A percentile compares a stretch with the other conserved stretches of the same genome.
phyloP scores from a whole-genome alignment of 768 basidiomycete genomes.

The Holtermannia corniformis region DNA sequence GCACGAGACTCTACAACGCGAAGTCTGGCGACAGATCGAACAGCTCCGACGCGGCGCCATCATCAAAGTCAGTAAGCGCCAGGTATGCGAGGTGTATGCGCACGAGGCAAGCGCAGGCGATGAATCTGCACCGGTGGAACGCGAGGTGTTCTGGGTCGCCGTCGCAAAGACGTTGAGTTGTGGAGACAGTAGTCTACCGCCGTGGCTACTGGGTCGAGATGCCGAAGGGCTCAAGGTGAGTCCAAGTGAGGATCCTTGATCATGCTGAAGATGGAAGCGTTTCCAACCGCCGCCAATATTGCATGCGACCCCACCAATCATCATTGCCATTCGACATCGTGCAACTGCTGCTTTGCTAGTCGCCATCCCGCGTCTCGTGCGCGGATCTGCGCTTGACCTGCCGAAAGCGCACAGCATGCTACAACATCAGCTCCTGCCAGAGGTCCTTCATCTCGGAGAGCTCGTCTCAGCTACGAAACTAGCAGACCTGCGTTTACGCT shows the following conservation, averaged over 20 bases:
- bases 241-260: not conserved
- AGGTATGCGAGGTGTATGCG: not conserved
- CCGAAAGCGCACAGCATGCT: too few relatives aligned
- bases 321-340: conserved; percentile 15
- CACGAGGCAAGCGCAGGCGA: not conserved
- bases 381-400: too few relatives aligned
- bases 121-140: conserved; percentile 7
- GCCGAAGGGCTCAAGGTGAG: conserved; percentile 12
- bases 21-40: not conserved
- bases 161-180: conserved; percentile 5
- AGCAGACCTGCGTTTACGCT: too few relatives aligned
- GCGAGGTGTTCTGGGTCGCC: conserved; percentile 28
- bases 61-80: not conserved
- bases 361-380: not conserved
- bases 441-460: conserved; percentile 15
- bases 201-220: conserved; percentile 17
- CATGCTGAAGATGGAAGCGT: conserved; percentile 6
- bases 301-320: conserved; percentile 23
- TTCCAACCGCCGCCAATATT: conserved; percentile 24
- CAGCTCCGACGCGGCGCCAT: not conserved
- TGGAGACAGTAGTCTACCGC: conserved; percentile 1
- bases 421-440: too few relatives aligned
- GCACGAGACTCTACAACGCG: not conserved
- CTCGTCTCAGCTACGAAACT: too few relatives aligned
- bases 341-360: not conserved